Percentiles rank a stretch among this genome's conserved stretches.
Conservation (phyloP, 2,329 filamentous ascomycete species). For the Byssochlamys sp. region DNA sequence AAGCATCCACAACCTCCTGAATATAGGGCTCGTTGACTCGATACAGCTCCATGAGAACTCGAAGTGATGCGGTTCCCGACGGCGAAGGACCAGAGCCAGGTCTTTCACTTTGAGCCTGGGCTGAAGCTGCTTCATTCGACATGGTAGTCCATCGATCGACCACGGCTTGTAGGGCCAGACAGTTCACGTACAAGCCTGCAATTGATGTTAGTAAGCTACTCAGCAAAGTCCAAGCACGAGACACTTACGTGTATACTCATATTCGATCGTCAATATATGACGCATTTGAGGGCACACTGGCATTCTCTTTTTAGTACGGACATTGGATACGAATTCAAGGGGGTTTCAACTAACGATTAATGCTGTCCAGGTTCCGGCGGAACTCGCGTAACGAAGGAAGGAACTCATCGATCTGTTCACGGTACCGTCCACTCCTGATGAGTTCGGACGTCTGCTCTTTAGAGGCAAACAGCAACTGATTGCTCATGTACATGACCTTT, state of each 20-base stretch:
- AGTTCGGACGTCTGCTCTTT: slow-evolving; percentile 79
- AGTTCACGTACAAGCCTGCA: slow-evolving; percentile 70
- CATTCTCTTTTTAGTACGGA: not conserved
- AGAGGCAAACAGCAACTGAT: slow-evolving; percentile 77
- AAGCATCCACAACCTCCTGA: slow-evolving; percentile 52
- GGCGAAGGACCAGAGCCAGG: slow-evolving; percentile 19
- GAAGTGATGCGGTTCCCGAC: slow-evolving; percentile 26
- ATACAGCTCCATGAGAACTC: slow-evolving; percentile 38
- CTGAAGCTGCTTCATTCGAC: slow-evolving; percentile 28
- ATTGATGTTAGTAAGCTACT: not conserved
- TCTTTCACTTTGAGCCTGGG: slow-evolving; percentile 19
- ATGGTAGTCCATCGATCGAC: slow-evolving; percentile 84
- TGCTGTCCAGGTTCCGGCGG: slow-evolving; percentile 72
- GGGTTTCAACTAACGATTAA: slow-evolving; percentile 39
- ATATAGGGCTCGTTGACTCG: slow-evolving; percentile 54
- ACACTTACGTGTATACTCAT: slow-evolving; percentile 71
- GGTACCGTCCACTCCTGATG: slow-evolving; percentile 77
- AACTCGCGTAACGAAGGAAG: slow-evolving; percentile 68
- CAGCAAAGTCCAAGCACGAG: not conserved
- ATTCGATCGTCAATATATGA: slow-evolving; percentile 84
- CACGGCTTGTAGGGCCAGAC: slow-evolving; percentile 83
- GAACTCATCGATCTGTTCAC: slow-evolving; percentile 69
- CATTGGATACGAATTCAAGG: not conserved
- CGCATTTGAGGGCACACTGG: slow-evolving; percentile 49
- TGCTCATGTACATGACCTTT: slow-evolving; percentile 81